Base-by-base conservation (phyloP, 768 basidiomycete genomes). In the Lyophyllum semitale region DNA sequence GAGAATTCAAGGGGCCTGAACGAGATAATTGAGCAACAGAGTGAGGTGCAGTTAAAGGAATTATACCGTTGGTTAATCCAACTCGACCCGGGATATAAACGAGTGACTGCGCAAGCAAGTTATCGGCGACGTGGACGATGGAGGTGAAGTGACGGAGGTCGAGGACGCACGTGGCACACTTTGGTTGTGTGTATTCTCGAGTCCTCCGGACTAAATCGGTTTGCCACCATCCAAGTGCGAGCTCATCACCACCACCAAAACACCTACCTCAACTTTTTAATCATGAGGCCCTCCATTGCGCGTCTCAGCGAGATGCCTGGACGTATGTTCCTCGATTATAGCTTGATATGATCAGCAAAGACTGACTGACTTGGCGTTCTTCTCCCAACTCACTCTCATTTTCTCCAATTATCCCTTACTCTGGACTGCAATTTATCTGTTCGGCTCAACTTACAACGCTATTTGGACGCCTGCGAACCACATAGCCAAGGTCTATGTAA, bases 401-500 rank as follows among this genome's bases (percentile, higher is more conserved):
- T n/a, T n/a, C n/a, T n/a, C n/a, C n/a, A n/a, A n/a, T n/a, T n/a
- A n/a, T n/a, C n/a, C n/a, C n/a, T n/a, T n/a, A n/a, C n/a, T n/a
- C n/a, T n/a, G n/a, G n/a, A n/a, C n/a, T n/a, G n/a, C n/a, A n/a
- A n/a, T n/a, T n/a, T n/a, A n/a, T n/a, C n/a, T n/a, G n/a, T n/a
- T n/a, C n/a, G n/a, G n/a, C n/a, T n/a, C n/a, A n/a, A n/a, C n/a
- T n/a, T n/a, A n/a, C n/a, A n/a, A n/a, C n/a, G n/a, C n/a, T n/a
- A n/a, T n/a, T n/a, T n/a, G n/a, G n/a, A n/a, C n/a, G n/a, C n/a
- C 29, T 30, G 29, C 11, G 5, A 11, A 11, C 29, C 29, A 30
- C 18, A n/a, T 15, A 93, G 93, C 83, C 74, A 90, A 89, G 77
- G 80, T 79, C 77, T 95, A 85, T 73, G 92, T 93, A 78, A 83